Base-by-base conservation (phyloP, 2,329 filamentous ascomycete genomes). In the Diplocarpon rosae region DNA sequence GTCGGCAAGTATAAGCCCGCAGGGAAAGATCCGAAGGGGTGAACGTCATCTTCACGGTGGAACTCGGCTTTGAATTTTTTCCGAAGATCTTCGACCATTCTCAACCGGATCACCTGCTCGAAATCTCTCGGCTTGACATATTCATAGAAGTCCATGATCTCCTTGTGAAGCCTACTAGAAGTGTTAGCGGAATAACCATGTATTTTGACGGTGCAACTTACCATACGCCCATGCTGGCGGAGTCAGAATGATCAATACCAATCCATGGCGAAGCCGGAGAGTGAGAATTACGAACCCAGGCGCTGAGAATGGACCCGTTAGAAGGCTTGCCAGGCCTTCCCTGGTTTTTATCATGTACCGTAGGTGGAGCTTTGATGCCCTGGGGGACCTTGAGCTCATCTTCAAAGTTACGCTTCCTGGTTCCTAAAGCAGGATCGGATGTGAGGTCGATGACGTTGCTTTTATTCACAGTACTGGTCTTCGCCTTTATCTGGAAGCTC, bases 21-120 rank as follows among this genome's bases (percentile, higher is more conserved):
- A 54, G 87, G 89, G 64, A 89, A 98, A 0, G 92, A 96, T n/a
- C 92, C 92, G 61, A 98, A 98, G 9, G 82, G 72, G 29, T 75
- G 69, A 7, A 95, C 69, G 39, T 80, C 71, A 10, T 80, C 77
- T 37, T 77, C 75, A 5, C 13, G 16, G 11, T 68, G 64, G 55
- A 78, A 82, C 39, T 69, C 67, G 12, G 62, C 68, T 47, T 69
- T 70, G 57, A 93, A 71, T 2, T 72, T 70, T 14, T 61, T 59
- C 39, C 78, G 70, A 1, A 96, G 69, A 14, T 86, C 79, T 2
- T 76, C 66, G 29, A 96, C 72, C 12, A 98, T 67, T 37, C 84
- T 75, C 15, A 72, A 65, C 9, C 92, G 85, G 43, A 95, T 77
- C 2, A 71, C 68, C 49, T 88, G 73, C 63, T 98, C 92, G 56